phyloP scores from a whole-genome alignment of 2,329 filamentous ascomycete genomes.

The Fusarium continuum region DNA sequence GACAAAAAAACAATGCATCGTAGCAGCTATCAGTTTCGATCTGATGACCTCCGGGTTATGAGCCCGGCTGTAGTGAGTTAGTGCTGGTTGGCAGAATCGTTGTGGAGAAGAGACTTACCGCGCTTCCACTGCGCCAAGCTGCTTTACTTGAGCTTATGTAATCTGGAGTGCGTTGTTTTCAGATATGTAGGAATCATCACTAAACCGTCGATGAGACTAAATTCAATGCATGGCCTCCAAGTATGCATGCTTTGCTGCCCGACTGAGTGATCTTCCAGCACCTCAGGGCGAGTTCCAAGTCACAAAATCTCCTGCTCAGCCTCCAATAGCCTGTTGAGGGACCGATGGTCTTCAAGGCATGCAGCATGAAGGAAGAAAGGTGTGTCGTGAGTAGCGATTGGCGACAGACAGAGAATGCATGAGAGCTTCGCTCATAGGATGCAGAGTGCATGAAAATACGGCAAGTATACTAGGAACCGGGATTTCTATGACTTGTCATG shows the following conservation, averaged over 20 bases:
- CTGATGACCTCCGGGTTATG: conserved; percentile 37
- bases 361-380: no score
- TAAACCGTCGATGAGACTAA: no score
- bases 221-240: no score
- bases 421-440: no score
- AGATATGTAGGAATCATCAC: no score
- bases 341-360: no score
- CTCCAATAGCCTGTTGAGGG: no score
- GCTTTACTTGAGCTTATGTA: conserved; percentile 33
- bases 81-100: neutral
- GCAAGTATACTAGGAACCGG: no score
- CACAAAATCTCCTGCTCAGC: neutral
- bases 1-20: neutral
- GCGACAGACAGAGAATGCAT: no score
- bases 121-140: conserved; percentile 39
- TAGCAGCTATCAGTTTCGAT: conserved; percentile 37
- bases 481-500: no score
- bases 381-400: no score
- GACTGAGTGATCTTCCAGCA: neutral
- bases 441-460: no score
- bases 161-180: neutral
- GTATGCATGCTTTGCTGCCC: neutral
- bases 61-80: conserved; percentile 31
- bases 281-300: neutral
- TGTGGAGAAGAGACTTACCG: conserved; percentile 19